Evolutionary conservation across 1,284 basidiomycete genomes (phyloP).

Genomic region (Microbotryomycetes sp.): DNA sequence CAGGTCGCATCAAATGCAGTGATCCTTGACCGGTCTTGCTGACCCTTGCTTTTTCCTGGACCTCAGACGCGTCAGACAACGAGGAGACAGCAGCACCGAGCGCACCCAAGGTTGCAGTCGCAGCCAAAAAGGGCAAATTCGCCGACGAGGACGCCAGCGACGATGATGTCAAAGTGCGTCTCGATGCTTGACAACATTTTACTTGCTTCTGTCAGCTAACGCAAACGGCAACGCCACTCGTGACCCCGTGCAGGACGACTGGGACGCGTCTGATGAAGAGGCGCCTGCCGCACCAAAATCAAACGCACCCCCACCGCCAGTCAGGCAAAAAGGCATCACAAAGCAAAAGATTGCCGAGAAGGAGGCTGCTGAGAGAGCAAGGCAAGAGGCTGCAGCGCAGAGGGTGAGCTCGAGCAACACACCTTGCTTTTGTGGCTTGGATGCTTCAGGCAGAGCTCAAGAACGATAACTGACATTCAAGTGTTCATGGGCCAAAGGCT

Average conservation of each 20-base stretch:
- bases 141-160: slow-evolving; percentile 69
- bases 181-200: neutral
- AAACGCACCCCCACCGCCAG: slow-evolving; percentile 38
- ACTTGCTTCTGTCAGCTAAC: no score
- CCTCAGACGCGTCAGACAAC: slow-evolving; percentile 48
- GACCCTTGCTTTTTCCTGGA: neutral
- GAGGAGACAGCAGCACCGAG: slow-evolving; percentile 45
- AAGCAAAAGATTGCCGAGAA: slow-evolving; percentile 85
- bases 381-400: slow-evolving; percentile 41
- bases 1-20: neutral
- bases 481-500: slow-evolving; percentile 1
- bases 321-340: slow-evolving; percentile 73
- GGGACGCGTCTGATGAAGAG: slow-evolving; percentile 82
- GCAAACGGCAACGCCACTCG: no score
- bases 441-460: neutral
- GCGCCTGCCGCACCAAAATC: slow-evolving; percentile 42
- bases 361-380: slow-evolving; percentile 54
- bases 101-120: slow-evolving; percentile 40
- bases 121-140: slow-evolving; percentile 59
- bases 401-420: slow-evolving; percentile 46
- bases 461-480: neutral
- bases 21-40: neutral
- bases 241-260: slow-evolving; percentile 66
- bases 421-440: neutral
- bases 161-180: slow-evolving; percentile 50